These are phyloP conservation scores for Epithele typhae DNA, from an alignment of 768 basidiomycete species.

Conservation along the genomic window DNA sequence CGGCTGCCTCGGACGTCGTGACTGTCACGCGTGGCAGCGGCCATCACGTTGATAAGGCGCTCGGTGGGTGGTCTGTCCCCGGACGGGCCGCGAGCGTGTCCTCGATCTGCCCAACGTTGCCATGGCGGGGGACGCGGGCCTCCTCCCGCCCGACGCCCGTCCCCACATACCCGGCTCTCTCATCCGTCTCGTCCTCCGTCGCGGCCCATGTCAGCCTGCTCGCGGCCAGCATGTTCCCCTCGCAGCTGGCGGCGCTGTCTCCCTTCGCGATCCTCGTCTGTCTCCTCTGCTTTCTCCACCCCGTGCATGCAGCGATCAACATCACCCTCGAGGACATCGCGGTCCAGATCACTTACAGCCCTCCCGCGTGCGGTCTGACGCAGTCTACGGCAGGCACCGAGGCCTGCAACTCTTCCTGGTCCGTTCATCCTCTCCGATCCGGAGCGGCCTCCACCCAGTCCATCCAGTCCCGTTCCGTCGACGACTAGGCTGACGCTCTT, in stretches of 20 bases:
- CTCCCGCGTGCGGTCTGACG: constrained; percentile 17
- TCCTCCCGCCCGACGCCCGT: constrained; percentile 1
- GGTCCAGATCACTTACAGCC: constrained; percentile 19
- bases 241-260: constrained; percentile 7
- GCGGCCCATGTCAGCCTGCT: constrained; percentile 12
- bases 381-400: constrained; percentile 10
- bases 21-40: too few relatives aligned
- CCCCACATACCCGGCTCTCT: background rate
- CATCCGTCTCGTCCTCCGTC: constrained; percentile 5
- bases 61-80: too few relatives aligned
- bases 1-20: too few relatives aligned
- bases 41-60: too few relatives aligned
- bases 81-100: too few relatives aligned
- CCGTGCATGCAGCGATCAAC: constrained; percentile 7
- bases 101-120: too few relatives aligned
- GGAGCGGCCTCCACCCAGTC: background rate
- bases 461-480: background rate
- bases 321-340: constrained; percentile 19
- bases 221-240: constrained; percentile 13
- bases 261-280: background rate
- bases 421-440: constrained; percentile 1
- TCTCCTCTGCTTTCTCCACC: background rate
- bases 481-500: too few relatives aligned
- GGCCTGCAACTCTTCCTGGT: constrained; percentile 18
- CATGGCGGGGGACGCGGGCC: constrained; percentile 17